These are phyloP conservation scores for Pestalotiopsis sp. DNA, from an alignment of 2,329 filamentous ascomycete genomes.

Conservation along the genomic window DNA sequence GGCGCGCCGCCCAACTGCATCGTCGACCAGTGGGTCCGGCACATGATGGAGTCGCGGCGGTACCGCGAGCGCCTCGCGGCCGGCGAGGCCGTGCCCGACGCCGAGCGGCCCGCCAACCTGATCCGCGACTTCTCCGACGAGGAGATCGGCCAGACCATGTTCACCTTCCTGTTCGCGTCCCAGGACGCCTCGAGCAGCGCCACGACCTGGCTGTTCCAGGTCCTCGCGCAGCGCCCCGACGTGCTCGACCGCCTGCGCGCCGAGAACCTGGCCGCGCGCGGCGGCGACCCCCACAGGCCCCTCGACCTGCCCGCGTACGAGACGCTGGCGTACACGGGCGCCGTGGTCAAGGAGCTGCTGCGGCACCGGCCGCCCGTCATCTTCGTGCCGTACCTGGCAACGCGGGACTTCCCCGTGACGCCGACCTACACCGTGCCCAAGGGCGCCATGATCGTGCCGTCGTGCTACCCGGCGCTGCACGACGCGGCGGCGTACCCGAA, in stretches of 20 bases:
- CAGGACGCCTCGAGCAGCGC: conserved; percentile 56
- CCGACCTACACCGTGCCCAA: conserved; percentile 50
- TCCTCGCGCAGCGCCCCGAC: conserved; percentile 52
- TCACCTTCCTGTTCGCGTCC: conserved; percentile 55
- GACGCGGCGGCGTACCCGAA: conserved; percentile 48
- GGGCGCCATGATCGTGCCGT: conserved; percentile 50
- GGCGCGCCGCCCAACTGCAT: conserved; percentile 72
- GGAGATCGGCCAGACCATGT: conserved; percentile 52
- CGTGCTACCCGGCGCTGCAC: conserved; percentile 53
- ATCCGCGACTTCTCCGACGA: conserved; percentile 52
- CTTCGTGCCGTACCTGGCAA: conserved; percentile 54
- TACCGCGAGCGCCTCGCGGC: conserved; percentile 67
- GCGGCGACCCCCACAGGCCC: conserved; percentile 39
- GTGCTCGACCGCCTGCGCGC: conserved; percentile 45
- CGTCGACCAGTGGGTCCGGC: conserved; percentile 75
- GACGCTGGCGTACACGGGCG: conserved; percentile 51
- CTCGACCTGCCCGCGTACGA: conserved; percentile 50
- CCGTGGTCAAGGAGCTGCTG: conserved; percentile 55
- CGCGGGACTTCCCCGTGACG: conserved; percentile 48
- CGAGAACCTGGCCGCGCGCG: conserved; percentile 47
- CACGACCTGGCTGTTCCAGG: conserved; percentile 55
- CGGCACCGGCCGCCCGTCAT: conserved; percentile 55
- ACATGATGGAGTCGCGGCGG: conserved; percentile 71
- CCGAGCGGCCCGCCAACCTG: conserved; percentile 46
- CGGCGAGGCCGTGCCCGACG: conserved; percentile 40